Evolutionary conservation across 2,329 filamentous ascomycete species (phyloP).

Genomic region (Pseudohalonectria lignicola): DNA sequence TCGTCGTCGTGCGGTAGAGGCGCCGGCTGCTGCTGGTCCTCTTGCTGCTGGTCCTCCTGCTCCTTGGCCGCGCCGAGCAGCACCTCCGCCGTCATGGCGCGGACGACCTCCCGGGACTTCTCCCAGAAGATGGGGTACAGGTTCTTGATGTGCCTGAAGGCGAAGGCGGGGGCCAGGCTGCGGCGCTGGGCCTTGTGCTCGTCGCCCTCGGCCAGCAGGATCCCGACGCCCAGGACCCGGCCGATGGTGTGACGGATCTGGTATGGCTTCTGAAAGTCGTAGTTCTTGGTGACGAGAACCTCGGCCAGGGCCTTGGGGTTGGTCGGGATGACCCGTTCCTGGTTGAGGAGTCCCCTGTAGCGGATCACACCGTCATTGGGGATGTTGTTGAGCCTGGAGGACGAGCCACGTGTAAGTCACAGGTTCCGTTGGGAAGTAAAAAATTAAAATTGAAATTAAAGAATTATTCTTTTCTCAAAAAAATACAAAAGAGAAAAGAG

Average conservation of each 20-base stretch:
- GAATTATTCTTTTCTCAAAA: background rate
- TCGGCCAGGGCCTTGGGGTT: conserved; percentile 58
- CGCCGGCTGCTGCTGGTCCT: background rate
- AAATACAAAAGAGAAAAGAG: too few relatives aligned
- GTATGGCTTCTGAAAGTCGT: conserved; percentile 57
- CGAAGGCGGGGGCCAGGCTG: conserved; percentile 70
- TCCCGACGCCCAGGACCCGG: conserved; percentile 56
- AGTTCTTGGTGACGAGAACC: conserved; percentile 56
- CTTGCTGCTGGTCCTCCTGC: conserved; percentile 11
- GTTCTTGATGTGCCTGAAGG: conserved; percentile 77
- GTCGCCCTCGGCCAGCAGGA: conserved; percentile 80
- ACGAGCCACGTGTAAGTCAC: conserved; percentile 9
- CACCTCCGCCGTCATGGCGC: conserved; percentile 46
- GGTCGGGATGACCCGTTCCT: conserved; percentile 50
- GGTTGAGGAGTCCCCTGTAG: conserved; percentile 51
- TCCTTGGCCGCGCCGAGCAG: conserved; percentile 25
- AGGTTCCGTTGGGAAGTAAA: background rate
- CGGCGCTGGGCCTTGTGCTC: conserved; percentile 77
- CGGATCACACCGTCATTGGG: conserved; percentile 60
- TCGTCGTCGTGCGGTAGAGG: conserved; percentile 7
- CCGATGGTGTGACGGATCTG: conserved; percentile 43
- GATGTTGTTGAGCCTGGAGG: conserved; percentile 47
- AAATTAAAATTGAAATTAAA: conserved; percentile 1
- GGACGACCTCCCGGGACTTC: conserved; percentile 59
- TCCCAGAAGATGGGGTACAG: conserved; percentile 77